These are phyloP conservation scores for Aspergillus sp. DNA, from an alignment of 2,329 filamentous ascomycete genomes.

Conservation along the genomic window DNA sequence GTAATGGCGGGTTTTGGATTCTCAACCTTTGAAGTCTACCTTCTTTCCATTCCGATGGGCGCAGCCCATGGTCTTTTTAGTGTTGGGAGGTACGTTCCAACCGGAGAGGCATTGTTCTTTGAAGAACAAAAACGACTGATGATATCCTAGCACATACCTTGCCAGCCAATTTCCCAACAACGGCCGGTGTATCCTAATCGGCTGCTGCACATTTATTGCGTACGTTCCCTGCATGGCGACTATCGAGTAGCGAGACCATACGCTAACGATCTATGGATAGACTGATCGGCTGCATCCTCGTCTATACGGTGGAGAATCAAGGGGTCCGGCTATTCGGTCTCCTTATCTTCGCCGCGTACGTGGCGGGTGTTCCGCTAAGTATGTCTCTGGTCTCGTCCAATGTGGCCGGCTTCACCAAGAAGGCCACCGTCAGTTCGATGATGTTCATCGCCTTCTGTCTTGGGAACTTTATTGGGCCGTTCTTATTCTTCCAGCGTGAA, in stretches of 20 bases:
- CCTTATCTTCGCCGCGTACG: slow-evolving; percentile 26
- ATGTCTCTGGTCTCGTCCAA: slow-evolving; percentile 29
- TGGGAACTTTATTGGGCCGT: slow-evolving; percentile 28
- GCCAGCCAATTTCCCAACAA: neutral
- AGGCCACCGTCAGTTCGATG: slow-evolving; percentile 35
- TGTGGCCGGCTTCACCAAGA: slow-evolving; percentile 32
- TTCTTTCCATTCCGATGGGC: slow-evolving; percentile 12
- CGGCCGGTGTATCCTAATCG: neutral
- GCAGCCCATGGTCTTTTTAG: slow-evolving; percentile 11
- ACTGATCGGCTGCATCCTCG: slow-evolving; percentile 23
- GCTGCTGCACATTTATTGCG: neutral
- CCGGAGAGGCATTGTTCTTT: neutral
- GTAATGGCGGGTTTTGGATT: slow-evolving; percentile 19
- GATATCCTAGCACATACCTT: neutral
- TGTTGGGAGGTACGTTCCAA: neutral
- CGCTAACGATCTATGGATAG: neutral
- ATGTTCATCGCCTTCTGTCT: slow-evolving; percentile 46
- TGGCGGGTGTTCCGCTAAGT: slow-evolving; percentile 28
- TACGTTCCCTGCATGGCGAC: neutral
- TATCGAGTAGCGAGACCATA: neutral
- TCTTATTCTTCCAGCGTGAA: neutral
- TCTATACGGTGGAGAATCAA: slow-evolving; percentile 21
- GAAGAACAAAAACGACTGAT: neutral
- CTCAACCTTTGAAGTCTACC: slow-evolving; percentile 15
- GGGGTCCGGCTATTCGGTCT: slow-evolving; percentile 26